These are phyloP conservation scores for Chlamydomonas schloesseri DNA, from an alignment of 139 green algal species.

Conservation along the genomic window DNA sequence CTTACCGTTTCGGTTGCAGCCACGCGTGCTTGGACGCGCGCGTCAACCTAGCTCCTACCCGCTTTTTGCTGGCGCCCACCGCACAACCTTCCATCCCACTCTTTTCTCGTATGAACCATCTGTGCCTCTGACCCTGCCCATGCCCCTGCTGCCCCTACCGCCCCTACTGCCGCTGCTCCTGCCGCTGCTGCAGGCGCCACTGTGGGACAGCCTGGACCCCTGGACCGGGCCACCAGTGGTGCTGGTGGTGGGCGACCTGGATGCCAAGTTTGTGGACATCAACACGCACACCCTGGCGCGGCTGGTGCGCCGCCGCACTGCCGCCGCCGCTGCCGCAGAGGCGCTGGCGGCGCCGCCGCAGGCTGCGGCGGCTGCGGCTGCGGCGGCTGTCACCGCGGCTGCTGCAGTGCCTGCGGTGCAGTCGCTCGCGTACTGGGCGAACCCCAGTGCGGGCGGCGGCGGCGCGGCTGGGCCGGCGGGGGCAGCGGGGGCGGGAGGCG, in stretches of 20 bases:
- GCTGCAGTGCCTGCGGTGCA: too few relatives aligned
- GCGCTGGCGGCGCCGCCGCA: background rate
- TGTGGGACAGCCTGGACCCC: slow-evolving; percentile 55
- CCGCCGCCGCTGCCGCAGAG: background rate
- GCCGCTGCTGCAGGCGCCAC: slow-evolving; percentile 37
- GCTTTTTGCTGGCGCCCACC: too few relatives aligned
- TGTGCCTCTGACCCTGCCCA: too few relatives aligned
- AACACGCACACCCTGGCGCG: slow-evolving; percentile 52
- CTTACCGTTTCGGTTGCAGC: too few relatives aligned
- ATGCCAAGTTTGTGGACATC: slow-evolving; percentile 80
- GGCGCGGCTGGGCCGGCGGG: background rate
- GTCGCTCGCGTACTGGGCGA: background rate
- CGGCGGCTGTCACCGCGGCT: background rate
- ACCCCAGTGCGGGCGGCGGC: background rate
- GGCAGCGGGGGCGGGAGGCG: too few relatives aligned
- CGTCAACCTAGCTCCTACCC: too few relatives aligned
- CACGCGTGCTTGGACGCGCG: too few relatives aligned
- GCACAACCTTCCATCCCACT: too few relatives aligned
- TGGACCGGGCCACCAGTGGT: slow-evolving; percentile 55
- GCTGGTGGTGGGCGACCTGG: slow-evolving; percentile 69
- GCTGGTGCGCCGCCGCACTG: background rate
- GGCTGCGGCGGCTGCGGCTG: background rate
- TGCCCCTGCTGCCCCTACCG: too few relatives aligned
- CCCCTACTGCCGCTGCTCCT: too few relatives aligned
- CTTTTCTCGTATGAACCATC: too few relatives aligned